These are phyloP conservation scores for Aspergillus neoniger DNA, from an alignment of 2,329 filamentous ascomycete genomes.

Conservation along the genomic window DNA sequence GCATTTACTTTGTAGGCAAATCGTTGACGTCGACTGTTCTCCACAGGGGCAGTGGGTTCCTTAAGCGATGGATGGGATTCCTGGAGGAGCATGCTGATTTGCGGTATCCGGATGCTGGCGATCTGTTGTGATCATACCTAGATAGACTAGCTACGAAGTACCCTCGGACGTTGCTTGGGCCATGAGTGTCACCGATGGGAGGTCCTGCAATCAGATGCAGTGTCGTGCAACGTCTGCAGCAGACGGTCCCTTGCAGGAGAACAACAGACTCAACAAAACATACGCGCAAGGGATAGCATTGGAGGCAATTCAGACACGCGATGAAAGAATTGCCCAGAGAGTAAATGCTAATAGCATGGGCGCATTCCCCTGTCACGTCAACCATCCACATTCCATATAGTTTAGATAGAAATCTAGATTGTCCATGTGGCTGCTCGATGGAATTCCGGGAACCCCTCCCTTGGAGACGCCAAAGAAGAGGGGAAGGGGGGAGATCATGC, in stretches of 20 bases:
- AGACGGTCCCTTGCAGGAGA: neutral
- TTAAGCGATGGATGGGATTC: slow-evolving; percentile 88
- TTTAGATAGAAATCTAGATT: neutral
- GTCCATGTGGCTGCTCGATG: neutral
- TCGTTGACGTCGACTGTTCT: slow-evolving; percentile 10
- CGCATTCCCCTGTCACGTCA: neutral
- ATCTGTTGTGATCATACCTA: slow-evolving; percentile 31
- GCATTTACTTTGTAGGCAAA: neutral
- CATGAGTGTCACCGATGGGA: neutral
- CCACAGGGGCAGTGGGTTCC: slow-evolving; percentile 75
- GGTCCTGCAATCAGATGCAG: neutral
- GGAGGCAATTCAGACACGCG: neutral
- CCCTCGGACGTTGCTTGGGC: neutral
- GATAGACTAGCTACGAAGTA: neutral
- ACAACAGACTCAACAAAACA: neutral
- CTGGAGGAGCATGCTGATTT: slow-evolving; percentile 88
- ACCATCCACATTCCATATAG: neutral
- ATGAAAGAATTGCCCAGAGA: neutral
- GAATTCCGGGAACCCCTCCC: neutral
- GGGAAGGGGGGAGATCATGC: neutral
- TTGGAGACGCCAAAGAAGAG: neutral
- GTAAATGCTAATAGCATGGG: neutral
- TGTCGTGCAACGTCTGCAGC: neutral
- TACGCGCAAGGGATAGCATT: neutral
- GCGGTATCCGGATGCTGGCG: slow-evolving; percentile 71